phyloP scores from a whole-genome alignment of 768 basidiomycete species.

The Mrakia hoshinonis region DNA sequence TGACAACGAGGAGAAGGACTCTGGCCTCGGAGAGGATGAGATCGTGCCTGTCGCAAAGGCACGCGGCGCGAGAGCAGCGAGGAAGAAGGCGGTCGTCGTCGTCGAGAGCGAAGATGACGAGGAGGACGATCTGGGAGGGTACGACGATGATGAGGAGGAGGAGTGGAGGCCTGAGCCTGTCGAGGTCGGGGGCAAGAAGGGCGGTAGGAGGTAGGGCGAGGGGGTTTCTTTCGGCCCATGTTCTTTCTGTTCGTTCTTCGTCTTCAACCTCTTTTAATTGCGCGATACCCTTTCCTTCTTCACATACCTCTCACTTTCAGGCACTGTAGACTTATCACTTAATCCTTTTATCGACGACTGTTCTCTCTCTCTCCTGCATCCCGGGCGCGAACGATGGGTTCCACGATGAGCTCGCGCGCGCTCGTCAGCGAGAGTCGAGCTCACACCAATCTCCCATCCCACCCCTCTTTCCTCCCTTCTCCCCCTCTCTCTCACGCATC shows the following conservation, averaged over 20 bases:
- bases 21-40: background rate
- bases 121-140: slow-evolving; percentile 15
- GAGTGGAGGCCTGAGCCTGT: slow-evolving; percentile 15
- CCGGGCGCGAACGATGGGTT: background rate
- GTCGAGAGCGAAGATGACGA: background rate
- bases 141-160: slow-evolving; percentile 5
- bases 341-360: background rate
- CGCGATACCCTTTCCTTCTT: background rate
- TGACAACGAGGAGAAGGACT: background rate
- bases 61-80: background rate
- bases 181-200: background rate
- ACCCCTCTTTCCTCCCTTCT: background rate
- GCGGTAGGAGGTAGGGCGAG: background rate
- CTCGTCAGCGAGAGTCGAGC: background rate
- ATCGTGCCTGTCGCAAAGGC: background rate
- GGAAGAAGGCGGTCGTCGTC: background rate
- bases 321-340: background rate
- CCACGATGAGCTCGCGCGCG: background rate
- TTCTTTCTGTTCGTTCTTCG: background rate
- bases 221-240: background rate
- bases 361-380: too few relatives aligned
- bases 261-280: background rate
- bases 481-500: background rate
- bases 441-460: background rate
- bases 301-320: background rate